Percentiles rank a stretch among this genome's conserved stretches.
phyloP scores from a whole-genome alignment of 345 rosid genomes.

The Brassica incana region DNA sequence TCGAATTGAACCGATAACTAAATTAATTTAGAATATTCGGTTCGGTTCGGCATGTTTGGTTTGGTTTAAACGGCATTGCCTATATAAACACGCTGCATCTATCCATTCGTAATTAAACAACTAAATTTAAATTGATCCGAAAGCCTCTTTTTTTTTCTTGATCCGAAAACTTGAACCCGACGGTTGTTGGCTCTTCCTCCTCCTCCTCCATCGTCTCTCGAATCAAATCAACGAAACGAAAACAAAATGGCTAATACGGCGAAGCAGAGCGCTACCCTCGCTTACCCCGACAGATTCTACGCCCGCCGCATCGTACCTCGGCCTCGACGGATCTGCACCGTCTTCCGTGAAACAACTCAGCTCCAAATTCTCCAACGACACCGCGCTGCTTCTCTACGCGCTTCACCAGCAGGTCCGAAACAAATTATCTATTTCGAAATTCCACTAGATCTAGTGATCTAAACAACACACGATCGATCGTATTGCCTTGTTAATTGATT shows the following conservation, averaged over 20 bases:
- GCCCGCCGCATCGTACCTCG: slow-evolving; percentile 78
- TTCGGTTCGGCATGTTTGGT: too few species aligned
- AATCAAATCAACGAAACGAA: slow-evolving; percentile 2
- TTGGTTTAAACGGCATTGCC: not conserved
- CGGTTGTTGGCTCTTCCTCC: not conserved
- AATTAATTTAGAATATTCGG: too few species aligned
- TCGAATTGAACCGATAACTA: too few species aligned
- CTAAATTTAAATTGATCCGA: not conserved
- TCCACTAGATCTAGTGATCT: slow-evolving; percentile 9
- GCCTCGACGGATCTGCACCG: slow-evolving; percentile 73
- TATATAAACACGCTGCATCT: slow-evolving; percentile 24
- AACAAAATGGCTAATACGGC: slow-evolving; percentile 48
- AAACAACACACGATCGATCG: not conserved
- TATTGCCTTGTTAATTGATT: not conserved
- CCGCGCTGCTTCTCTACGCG: slow-evolving; percentile 78
- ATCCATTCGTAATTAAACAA: not conserved
- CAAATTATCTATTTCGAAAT: not conserved
- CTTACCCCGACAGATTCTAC: slow-evolving; percentile 88
- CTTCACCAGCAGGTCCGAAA: slow-evolving; percentile 71
- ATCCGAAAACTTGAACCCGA: not conserved
- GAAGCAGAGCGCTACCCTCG: slow-evolving; percentile 82
- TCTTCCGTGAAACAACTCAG: slow-evolving; percentile 47
- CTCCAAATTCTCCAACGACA: slow-evolving; percentile 68
- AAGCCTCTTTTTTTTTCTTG: not conserved
- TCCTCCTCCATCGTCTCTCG: slow-evolving; percentile 4